These are phyloP conservation scores for Talaromyces sp. DNA, from an alignment of 2,329 filamentous ascomycete genomes.

Conservation along the genomic window DNA sequence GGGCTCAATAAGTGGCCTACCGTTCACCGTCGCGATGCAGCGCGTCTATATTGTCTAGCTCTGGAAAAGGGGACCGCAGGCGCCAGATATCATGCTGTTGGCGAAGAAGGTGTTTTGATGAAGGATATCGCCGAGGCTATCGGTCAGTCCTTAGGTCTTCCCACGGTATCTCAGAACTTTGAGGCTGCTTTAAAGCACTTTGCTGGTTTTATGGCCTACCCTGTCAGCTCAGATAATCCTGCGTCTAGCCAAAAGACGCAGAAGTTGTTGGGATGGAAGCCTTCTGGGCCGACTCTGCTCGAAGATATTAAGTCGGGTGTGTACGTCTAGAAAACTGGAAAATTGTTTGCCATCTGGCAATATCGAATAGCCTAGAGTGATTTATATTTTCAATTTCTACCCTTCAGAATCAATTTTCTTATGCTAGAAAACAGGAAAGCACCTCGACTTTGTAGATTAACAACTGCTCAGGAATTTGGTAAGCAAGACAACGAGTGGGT, in stretches of 20 bases:
- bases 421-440: too few relatives aligned
- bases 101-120: conserved; percentile 37
- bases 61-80: conserved; percentile 44
- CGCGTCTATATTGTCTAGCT: conserved; percentile 39
- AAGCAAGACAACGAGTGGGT: not conserved
- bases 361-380: too few relatives aligned
- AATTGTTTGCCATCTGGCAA: too few relatives aligned
- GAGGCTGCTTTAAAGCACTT: conserved; percentile 35
- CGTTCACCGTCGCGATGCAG: conserved; percentile 44
- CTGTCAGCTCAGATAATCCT: conserved; percentile 34
- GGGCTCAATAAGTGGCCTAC: conserved; percentile 43
- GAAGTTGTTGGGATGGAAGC: conserved; percentile 40
- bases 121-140: conserved; percentile 42
- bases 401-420: too few relatives aligned
- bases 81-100: conserved; percentile 41
- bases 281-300: conserved; percentile 26
- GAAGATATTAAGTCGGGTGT: conserved; percentile 33
- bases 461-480: not conserved
- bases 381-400: too few relatives aligned
- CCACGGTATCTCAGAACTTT: conserved; percentile 28
- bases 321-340: conserved; percentile 19
- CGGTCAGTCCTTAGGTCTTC: conserved; percentile 38
- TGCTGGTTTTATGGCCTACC: conserved; percentile 32
- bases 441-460: too few relatives aligned
- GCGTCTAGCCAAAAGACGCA: conserved; percentile 41